A percentile compares a stretch with the other conserved stretches of the same genome.
phyloP scores from a whole-genome alignment of 768 basidiomycete genomes.

The Collybiopsis confluens region DNA sequence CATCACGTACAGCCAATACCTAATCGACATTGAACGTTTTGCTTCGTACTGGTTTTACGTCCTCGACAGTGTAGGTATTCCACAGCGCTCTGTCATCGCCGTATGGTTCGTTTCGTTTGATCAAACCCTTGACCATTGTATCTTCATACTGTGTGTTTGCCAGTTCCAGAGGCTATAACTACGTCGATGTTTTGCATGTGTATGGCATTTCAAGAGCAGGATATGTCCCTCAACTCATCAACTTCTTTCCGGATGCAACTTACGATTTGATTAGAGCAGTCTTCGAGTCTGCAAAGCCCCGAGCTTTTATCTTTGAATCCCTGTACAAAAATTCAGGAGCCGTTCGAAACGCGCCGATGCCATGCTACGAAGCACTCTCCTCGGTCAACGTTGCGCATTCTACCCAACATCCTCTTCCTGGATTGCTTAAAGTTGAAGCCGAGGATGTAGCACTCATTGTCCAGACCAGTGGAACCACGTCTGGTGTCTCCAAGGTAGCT shows the following conservation, averaged over 20 bases:
- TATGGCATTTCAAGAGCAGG: slow-evolving; percentile 74
- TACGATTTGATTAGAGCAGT: slow-evolving; percentile 67
- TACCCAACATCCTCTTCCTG: no score
- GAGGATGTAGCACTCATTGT: not conserved
- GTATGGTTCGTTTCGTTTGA: slow-evolving; percentile 50
- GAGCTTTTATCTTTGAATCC: slow-evolving; percentile 58
- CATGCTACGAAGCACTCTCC: slow-evolving; percentile 12
- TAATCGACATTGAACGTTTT: slow-evolving; percentile 56
- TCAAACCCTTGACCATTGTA: no score
- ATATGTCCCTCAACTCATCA: slow-evolving; percentile 77
- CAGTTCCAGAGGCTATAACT: slow-evolving; percentile 72
- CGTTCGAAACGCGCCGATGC: slow-evolving; percentile 43
- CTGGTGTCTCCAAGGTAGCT: not conserved
- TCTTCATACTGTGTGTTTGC: not conserved
- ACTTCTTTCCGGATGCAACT: slow-evolving; percentile 60
- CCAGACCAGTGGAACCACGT: slow-evolving; percentile 5
- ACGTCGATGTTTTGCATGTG: slow-evolving; percentile 66
- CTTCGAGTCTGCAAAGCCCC: slow-evolving; percentile 54
- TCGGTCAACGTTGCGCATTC: no score
- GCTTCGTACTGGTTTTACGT: slow-evolving; percentile 59
- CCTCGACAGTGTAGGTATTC: slow-evolving; percentile 42
- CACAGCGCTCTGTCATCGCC: slow-evolving; percentile 58
- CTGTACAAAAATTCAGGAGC: slow-evolving; percentile 40
- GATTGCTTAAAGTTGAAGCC: not conserved
- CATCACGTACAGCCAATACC: slow-evolving; percentile 64